These are phyloP conservation scores for Penicillium sp. DNA, from an alignment of 2,329 filamentous ascomycete genomes.

Conservation along the genomic window DNA sequence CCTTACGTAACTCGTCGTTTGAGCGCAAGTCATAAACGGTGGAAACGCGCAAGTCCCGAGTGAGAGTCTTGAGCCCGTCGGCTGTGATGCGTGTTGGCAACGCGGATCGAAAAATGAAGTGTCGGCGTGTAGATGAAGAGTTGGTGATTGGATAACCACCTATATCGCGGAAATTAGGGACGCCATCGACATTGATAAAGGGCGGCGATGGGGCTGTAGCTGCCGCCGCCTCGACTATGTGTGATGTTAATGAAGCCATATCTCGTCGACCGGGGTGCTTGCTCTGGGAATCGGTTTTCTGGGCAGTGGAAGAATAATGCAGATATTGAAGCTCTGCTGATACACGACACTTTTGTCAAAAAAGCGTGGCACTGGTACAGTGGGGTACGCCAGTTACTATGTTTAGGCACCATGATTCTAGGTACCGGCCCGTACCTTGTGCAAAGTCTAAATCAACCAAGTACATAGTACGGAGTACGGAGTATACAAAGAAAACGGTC, in stretches of 20 bases:
- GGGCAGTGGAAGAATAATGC: too few species aligned
- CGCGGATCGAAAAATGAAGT: constrained; percentile 64
- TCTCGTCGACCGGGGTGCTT: not conserved
- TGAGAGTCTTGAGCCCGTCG: constrained; percentile 51
- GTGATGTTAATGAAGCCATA: not conserved
- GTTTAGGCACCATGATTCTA: not conserved
- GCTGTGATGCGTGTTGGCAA: constrained; percentile 59
- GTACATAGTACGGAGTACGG: not conserved
- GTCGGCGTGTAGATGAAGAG: constrained; percentile 18
- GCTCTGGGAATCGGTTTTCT: not conserved
- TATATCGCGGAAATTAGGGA: constrained; percentile 66
- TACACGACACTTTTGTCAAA: too few species aligned
- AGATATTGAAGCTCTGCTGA: not conserved
- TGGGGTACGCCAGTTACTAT: not conserved
- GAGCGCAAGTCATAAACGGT: constrained; percentile 68
- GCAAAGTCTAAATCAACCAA: not conserved
- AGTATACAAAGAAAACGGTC: not conserved
- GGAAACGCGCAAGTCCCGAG: constrained; percentile 53
- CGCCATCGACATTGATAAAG: constrained; percentile 44
- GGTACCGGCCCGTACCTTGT: not conserved
- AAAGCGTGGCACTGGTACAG: too few species aligned
- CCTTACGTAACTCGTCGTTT: constrained; percentile 38
- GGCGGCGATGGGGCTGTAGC: not conserved
- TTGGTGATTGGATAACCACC: constrained; percentile 53
- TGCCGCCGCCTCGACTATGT: not conserved